Conservation (phyloP, 2,329 filamentous ascomycete genomes). For the Beauveria bassiana region DNA sequence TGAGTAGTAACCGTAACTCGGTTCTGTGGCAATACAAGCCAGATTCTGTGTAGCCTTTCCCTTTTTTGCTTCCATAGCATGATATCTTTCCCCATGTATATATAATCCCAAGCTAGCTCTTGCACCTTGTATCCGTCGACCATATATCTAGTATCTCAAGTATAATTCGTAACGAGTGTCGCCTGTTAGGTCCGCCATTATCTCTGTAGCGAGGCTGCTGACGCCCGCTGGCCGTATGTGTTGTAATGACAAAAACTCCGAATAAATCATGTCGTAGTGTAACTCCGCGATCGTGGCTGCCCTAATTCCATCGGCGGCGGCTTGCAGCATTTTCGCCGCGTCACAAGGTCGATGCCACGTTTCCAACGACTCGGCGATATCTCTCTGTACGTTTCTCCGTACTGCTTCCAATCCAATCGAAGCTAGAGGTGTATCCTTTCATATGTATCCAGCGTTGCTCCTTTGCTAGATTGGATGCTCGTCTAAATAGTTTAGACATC, state of each 20-base stretch:
- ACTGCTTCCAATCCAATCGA: slow-evolving; percentile 9
- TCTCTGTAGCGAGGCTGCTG: not conserved
- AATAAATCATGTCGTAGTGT: slow-evolving; percentile 8
- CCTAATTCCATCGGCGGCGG: not conserved
- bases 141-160: slow-evolving; percentile 20
- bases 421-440: not conserved
- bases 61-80: not conserved
- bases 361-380: not conserved
- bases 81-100: slow-evolving; percentile 18
- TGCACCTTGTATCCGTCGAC: not conserved
- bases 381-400: slow-evolving; percentile 4
- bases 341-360: not conserved
- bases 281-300: not conserved
- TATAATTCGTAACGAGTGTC: slow-evolving; percentile 18
- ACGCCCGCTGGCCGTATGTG: not conserved
- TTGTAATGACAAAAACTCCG: slow-evolving; percentile 9
- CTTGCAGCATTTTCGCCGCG: not conserved
- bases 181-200: not conserved
- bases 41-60: slow-evolving; percentile 4
- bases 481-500: slow-evolving; percentile 36
- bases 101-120: slow-evolving; percentile 16
- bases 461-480: slow-evolving; percentile 11
- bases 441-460: slow-evolving; percentile 6
- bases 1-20: not conserved
- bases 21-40: slow-evolving; percentile 7